A percentile compares a stretch with the other conserved stretches of the same genome.
These are phyloP conservation scores for Aleurites moluccanus DNA, from an alignment of 441 rosid species.

Conservation along the genomic window DNA sequence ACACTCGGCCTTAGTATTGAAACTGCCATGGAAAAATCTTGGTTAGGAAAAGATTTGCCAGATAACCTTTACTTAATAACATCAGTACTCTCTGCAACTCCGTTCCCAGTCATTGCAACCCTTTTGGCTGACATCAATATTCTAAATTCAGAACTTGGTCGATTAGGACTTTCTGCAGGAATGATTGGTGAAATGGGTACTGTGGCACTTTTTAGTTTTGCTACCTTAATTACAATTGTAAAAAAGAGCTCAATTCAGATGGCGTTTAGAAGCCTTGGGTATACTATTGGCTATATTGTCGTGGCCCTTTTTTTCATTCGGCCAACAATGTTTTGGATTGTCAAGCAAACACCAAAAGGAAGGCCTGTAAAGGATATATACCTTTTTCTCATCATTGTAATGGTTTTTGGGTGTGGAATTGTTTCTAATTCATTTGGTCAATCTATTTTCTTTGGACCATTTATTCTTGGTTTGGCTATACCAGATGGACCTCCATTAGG, in stretches of 20 bases:
- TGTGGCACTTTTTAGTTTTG: neutral
- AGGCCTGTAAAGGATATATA: conserved; percentile 27
- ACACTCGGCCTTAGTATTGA: neutral
- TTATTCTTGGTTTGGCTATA: conserved; percentile 35
- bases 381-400: conserved; percentile 23
- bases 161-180: conserved; percentile 35
- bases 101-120: conserved; percentile 39
- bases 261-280: neutral
- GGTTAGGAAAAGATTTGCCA: neutral
- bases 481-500: conserved; percentile 52
- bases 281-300: neutral
- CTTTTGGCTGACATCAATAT: conserved; percentile 44
- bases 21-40: neutral
- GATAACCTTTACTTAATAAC: conserved; percentile 2
- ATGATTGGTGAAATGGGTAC: conserved; percentile 27
- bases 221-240: neutral
- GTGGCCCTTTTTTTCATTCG: conserved; percentile 29
- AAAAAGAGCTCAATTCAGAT: neutral
- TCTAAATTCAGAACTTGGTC: conserved; percentile 54
- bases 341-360: conserved; percentile 32
- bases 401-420: conserved; percentile 23
- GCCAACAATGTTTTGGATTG: conserved; percentile 37
- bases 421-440: conserved; percentile 26
- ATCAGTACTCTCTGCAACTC: conserved; percentile 22
- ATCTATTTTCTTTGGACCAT: conserved; percentile 29